Evolutionary conservation across 148 eudicot species (phyloP).

Genomic region (Fallopia convolvulus): DNA sequence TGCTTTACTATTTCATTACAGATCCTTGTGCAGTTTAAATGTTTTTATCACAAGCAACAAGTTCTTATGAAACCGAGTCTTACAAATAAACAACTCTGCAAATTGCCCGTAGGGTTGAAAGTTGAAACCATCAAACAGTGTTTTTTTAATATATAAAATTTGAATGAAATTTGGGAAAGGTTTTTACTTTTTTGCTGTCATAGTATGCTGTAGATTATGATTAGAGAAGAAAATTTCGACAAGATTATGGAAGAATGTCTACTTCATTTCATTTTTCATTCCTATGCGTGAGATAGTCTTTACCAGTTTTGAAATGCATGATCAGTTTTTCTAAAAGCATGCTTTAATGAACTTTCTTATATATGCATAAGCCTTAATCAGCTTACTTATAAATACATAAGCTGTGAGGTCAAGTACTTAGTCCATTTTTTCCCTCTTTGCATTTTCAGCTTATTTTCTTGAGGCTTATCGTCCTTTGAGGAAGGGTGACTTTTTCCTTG

Average conservation of each 20-base stretch:
- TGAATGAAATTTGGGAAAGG: not conserved
- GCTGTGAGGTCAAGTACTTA: not conserved
- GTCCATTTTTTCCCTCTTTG: not conserved
- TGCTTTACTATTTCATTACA: not conserved
- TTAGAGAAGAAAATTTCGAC: not conserved
- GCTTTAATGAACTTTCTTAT: not conserved
- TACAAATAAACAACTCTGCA: not conserved
- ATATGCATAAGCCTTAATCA: too few species aligned
- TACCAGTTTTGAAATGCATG: not conserved
- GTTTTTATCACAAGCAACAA: not conserved
- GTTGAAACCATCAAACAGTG: not conserved
- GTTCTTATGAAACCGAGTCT: not conserved
- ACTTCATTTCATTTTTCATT: not conserved
- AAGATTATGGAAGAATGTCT: not conserved
- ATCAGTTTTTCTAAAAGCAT: not conserved
- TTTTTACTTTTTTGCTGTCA: not conserved
- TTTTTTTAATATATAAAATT: not conserved
- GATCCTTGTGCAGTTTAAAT: not conserved
- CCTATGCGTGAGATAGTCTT: not conserved
- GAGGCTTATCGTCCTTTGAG: slow-evolving; percentile 79
- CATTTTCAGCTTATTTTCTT: slow-evolving; percentile 57
- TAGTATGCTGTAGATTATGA: not conserved
- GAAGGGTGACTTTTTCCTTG: slow-evolving; percentile 68
- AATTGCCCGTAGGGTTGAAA: not conserved
- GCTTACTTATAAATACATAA: too few species aligned